Conservation (phyloP, 176 grass and related monocot genomes). For the Carex scoparia region DNA sequence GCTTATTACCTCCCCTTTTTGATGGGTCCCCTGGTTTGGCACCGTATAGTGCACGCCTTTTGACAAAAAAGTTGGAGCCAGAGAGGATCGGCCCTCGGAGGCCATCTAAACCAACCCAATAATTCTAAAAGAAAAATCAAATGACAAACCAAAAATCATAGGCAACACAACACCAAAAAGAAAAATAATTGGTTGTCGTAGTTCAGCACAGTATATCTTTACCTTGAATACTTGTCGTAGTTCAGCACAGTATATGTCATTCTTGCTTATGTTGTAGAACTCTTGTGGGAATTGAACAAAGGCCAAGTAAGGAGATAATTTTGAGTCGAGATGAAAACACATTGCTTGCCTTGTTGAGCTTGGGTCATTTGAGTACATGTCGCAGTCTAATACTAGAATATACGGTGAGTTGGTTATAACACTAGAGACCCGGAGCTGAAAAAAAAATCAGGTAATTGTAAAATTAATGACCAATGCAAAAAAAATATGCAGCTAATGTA, state of each 20-base stretch:
- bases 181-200: constrained; percentile 5
- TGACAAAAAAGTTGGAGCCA: constrained; percentile 52
- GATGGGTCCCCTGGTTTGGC: neutral
- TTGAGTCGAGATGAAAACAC: constrained; percentile 55
- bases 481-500: neutral
- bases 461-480: neutral
- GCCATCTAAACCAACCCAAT: constrained; percentile 50
- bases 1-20: neutral
- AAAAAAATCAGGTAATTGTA: neutral
- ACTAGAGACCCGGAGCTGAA: constrained; percentile 50
- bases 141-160: neutral
- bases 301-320: constrained; percentile 29
- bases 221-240: constrained; percentile 24
- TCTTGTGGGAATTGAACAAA: constrained; percentile 82
- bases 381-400: constrained; percentile 51
- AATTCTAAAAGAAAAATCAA: constrained; percentile 17
- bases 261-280: constrained; percentile 49
- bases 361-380: constrained; percentile 61
- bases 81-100: constrained; percentile 52
- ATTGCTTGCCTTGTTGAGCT: constrained; percentile 42
- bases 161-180: neutral
- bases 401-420: constrained; percentile 46
- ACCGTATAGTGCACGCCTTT: constrained; percentile 48
- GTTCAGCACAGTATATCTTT: constrained; percentile 16
- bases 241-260: constrained; percentile 55